A percentile compares a stretch with the other conserved stretches of the same genome.
These are phyloP conservation scores for Dactylellina haptotyla DNA, from an alignment of 2,329 filamentous ascomycete species.

Conservation along the genomic window DNA sequence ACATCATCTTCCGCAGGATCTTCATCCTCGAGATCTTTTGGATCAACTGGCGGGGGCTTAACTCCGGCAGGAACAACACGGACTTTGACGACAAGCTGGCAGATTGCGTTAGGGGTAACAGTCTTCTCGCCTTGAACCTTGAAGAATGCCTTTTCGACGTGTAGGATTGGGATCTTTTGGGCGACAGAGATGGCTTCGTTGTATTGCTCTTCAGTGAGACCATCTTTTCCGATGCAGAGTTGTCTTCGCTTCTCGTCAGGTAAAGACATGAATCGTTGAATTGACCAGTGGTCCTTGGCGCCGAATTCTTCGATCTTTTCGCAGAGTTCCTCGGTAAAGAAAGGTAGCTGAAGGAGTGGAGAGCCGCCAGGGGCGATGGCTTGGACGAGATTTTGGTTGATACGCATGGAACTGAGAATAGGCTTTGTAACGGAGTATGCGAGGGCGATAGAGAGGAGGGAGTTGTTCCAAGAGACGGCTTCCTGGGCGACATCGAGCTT, in stretches of 20 bases:
- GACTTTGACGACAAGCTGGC: conserved; percentile 93
- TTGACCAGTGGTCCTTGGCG: conserved; percentile 76
- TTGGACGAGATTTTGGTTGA: conserved; percentile 88
- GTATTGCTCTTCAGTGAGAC: conserved; percentile 81
- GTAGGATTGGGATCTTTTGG: conserved; percentile 82
- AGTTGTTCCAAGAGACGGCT: conserved; percentile 83
- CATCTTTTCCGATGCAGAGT: conserved; percentile 74
- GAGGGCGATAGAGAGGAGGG: conserved; percentile 85
- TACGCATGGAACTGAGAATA: conserved; percentile 81
- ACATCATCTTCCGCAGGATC: conserved; percentile 93
- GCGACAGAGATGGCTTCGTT: conserved; percentile 78
- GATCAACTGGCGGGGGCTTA: conserved; percentile 77
- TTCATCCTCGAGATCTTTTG: conserved; percentile 84
- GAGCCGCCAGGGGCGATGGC: conserved; percentile 84
- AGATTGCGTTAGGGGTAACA: conserved; percentile 90
- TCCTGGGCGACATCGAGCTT: conserved; percentile 91
- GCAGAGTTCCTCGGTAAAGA: conserved; percentile 77
- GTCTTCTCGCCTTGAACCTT: conserved; percentile 95
- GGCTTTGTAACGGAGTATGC: conserved; percentile 86
- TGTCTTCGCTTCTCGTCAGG: conserved; percentile 78
- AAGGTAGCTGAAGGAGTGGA: conserved; percentile 88
- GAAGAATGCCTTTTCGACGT: conserved; percentile 94
- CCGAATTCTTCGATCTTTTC: conserved; percentile 76
- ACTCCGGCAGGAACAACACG: conserved; percentile 90
- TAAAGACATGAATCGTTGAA: conserved; percentile 89